Evolutionary conservation across 768 basidiomycete genomes (phyloP), one percentile per base, ranked within the genome.

Genomic region (Mycena vitilis): DNA sequence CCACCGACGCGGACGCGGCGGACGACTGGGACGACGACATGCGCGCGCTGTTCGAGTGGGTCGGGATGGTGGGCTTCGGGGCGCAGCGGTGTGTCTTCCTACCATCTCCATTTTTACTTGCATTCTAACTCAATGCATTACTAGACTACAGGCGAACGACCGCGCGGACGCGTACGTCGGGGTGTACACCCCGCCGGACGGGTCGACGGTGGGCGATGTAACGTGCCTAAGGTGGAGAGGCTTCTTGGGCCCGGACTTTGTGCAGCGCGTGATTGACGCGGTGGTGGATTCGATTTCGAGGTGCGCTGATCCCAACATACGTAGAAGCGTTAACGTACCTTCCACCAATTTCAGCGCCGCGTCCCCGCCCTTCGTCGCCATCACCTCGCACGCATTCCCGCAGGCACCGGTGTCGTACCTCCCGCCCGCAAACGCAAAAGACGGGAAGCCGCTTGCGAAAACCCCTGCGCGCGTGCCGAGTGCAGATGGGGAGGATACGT

Each of bases 151-250:
- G 44, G 86, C 81, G 5, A 88, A 88, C 71, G 91, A 93, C 71
- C 84, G 87, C 53, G 87, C 88, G 34, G 89, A 92, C 70, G 88
- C 92, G 12, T 93, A 87, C 67, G 83, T 93, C 12, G 88, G 90
- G 1, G 80, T 91, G 12, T 94, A 93, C 75, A 84, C 86, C 23
- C 78, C 84, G 2, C 91, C 91, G 0, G 63, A 77, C 3, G 82
- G 85, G 0, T 65, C 63, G 36, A 59, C 30, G 82, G 71, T 87
- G 20, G 88, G 84, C 4, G 79, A 81, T 36, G 73, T 90, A 36
- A 84, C 82, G 11, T 88, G 87, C 65, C 68, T 93, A 4, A 80
- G 83, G 45, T 94, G 91, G 91, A 76, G 72, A 25, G 92, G 92
- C 1, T 77, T 92, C 38, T 75, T 93, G 34, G 73, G 81, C 16